Percentiles rank a stretch among this genome's conserved stretches.
phyloP scores from a whole-genome alignment of 129 eudicot species.

The Flaveria trinervia region DNA sequence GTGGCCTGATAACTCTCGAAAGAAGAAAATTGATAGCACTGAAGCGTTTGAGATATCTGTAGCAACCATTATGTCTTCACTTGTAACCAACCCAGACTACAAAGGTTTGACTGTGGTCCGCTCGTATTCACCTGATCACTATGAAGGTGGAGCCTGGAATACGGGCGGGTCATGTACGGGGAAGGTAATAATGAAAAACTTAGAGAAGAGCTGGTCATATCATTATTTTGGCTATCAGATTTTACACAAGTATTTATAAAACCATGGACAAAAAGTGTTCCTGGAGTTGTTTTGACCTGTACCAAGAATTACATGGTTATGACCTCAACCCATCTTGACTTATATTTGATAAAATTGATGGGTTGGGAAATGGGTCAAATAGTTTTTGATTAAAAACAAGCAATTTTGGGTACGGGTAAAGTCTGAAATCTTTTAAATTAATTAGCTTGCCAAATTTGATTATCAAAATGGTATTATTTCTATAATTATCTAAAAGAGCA shows the following conservation, averaged over 20 bases:
- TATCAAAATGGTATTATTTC: neutral
- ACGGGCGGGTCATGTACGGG: slow-evolving; percentile 96
- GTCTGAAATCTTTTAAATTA: neutral
- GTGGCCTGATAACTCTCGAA: slow-evolving; percentile 62
- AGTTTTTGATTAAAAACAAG: neutral
- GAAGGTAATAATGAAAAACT: slow-evolving; percentile 35
- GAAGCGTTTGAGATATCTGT: slow-evolving; percentile 74
- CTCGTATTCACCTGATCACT: slow-evolving; percentile 87
- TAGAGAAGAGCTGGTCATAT: neutral
- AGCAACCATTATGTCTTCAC: slow-evolving; percentile 62
- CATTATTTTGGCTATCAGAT: neutral
- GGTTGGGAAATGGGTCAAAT: no score
- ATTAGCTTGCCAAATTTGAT: neutral
- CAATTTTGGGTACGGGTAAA: neutral
- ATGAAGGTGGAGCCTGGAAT: slow-evolving; percentile 95
- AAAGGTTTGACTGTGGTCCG: slow-evolving; percentile 72
- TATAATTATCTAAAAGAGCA: neutral
- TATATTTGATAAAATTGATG: no score
- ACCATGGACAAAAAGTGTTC: neutral
- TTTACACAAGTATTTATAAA: neutral
- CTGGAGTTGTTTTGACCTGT: neutral
- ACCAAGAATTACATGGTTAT: neutral
- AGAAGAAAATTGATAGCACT: slow-evolving; percentile 51
- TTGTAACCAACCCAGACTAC: slow-evolving; percentile 64
- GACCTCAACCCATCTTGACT: neutral